Evolutionary conservation across 2,329 filamentous ascomycete species (phyloP).

Genomic region (Sphaerulina vaccinii): DNA sequence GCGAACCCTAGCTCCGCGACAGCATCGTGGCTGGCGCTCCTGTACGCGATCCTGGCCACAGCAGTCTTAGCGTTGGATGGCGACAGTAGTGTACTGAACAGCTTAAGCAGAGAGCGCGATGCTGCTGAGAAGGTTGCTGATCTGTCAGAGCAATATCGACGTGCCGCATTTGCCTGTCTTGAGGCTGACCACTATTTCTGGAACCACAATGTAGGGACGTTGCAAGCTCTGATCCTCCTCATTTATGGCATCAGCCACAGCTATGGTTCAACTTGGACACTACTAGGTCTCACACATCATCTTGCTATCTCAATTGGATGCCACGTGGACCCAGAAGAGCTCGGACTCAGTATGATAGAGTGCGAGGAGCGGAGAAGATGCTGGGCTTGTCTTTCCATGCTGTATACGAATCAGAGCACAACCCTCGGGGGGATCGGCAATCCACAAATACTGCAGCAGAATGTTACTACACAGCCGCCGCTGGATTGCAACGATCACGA

Average conservation of each 20-base stretch:
- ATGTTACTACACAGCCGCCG: not conserved
- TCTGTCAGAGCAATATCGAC: not conserved
- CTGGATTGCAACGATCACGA: not conserved
- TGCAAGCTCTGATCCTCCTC: constrained; percentile 1
- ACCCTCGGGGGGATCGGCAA: not conserved
- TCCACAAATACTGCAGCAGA: not conserved
- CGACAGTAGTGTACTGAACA: not conserved
- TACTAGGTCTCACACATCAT: constrained; percentile 6
- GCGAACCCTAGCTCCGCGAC: not conserved
- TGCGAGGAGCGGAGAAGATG: constrained; percentile 4
- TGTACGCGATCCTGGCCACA: constrained; percentile 1
- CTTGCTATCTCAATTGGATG: constrained; percentile 1
- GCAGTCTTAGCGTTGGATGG: not conserved
- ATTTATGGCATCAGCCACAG: constrained; percentile 7
- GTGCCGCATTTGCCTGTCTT: constrained; percentile 1
- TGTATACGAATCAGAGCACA: constrained; percentile 3
- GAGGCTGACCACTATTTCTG: constrained; percentile 6
- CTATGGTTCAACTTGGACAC: constrained; percentile 4
- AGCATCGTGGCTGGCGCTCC: constrained; percentile 2
- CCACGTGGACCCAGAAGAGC: constrained; percentile 1
- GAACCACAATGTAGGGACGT: constrained; percentile 2
- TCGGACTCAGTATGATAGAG: not conserved
- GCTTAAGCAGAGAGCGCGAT: not conserved
- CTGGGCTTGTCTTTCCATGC: constrained; percentile 7
- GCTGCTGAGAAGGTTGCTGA: not conserved